Percentiles rank a stretch among this genome's conserved stretches.
Conservation (phyloP, 305 asterid genomes). For the Fraxinus platypoda region DNA sequence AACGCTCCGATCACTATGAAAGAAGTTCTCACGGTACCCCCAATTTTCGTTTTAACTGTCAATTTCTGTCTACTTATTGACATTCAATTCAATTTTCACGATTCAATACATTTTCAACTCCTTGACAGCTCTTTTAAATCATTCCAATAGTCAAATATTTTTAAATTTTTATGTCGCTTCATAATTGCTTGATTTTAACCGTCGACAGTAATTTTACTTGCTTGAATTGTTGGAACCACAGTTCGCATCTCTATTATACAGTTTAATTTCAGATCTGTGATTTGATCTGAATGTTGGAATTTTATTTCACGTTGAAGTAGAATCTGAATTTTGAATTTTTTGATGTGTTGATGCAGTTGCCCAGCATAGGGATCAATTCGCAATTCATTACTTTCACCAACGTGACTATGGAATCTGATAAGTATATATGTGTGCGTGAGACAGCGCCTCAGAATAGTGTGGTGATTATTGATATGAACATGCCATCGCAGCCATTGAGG, state of each 20-base stretch:
- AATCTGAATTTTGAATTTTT: conserved; percentile 28
- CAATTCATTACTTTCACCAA: conserved; percentile 44
- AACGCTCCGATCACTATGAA: conserved; percentile 94
- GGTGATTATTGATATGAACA: conserved; percentile 53
- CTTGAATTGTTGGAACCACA: conserved; percentile 13
- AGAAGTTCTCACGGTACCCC: conserved; percentile 75
- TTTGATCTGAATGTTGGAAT: conserved; percentile 19
- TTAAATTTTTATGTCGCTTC: conserved; percentile 12
- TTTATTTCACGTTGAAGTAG: background rate
- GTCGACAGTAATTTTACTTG: conserved; percentile 14
- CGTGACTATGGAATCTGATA: conserved; percentile 99
- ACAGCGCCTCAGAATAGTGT: conserved; percentile 65
- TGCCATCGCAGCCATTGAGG: conserved; percentile 96
- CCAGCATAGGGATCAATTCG: conserved; percentile 11
- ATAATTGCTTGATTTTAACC: conserved; percentile 26
- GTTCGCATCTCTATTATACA: conserved; percentile 26
- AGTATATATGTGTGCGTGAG: conserved; percentile 93
- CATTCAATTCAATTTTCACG: conserved; percentile 10
- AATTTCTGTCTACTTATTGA: conserved; percentile 6
- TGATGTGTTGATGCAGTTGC: conserved; percentile 20
- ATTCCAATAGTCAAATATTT: background rate
- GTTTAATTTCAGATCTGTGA: conserved; percentile 37
- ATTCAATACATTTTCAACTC: background rate
- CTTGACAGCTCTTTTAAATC: conserved; percentile 22
- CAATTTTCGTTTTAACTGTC: conserved; percentile 13